A percentile compares a stretch with the other conserved stretches of the same genome.
These are phyloP conservation scores for Priceomyces haplophilus DNA, from an alignment of 805 yeast genomes.

Conservation along the genomic window DNA sequence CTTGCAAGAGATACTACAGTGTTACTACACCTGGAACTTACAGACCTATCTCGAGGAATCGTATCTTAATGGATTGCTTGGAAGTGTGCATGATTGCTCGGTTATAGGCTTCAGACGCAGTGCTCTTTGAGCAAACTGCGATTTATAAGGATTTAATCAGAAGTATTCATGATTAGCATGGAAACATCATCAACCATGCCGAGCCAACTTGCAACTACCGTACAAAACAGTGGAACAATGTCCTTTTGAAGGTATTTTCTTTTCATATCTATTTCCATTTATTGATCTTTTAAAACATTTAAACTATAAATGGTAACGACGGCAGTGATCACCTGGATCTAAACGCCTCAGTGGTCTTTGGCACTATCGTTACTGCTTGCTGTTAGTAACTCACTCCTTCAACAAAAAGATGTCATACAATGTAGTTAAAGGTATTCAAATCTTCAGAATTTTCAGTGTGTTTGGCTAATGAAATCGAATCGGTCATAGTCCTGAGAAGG, in stretches of 20 bases:
- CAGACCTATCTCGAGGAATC: too few relatives aligned
- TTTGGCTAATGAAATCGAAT: slow-evolving; percentile 60
- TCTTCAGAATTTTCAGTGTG: slow-evolving; percentile 66
- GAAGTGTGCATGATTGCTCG: background rate
- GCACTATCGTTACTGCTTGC: background rate
- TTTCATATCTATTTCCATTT: background rate
- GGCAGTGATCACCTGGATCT: background rate
- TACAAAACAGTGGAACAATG: too few relatives aligned
- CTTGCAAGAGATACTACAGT: too few relatives aligned
- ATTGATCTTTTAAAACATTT: background rate
- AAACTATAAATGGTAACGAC: background rate
- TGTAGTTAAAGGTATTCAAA: background rate
- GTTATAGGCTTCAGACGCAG: slow-evolving; percentile 35
- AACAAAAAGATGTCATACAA: background rate
- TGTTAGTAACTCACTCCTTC: background rate
- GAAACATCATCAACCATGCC: slow-evolving; percentile 46
- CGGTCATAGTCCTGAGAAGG: slow-evolving; percentile 63
- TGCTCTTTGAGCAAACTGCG: slow-evolving; percentile 18
- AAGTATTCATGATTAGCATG: slow-evolving; percentile 62
- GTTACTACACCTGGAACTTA: too few relatives aligned
- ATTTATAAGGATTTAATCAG: slow-evolving; percentile 40
- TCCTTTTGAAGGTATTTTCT: too few relatives aligned
- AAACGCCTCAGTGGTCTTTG: background rate
- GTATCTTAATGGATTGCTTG: too few relatives aligned
- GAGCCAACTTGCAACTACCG: background rate